phyloP scores from a whole-genome alignment of 768 basidiomycete genomes.

The Cantharellus cinnabarinus region DNA sequence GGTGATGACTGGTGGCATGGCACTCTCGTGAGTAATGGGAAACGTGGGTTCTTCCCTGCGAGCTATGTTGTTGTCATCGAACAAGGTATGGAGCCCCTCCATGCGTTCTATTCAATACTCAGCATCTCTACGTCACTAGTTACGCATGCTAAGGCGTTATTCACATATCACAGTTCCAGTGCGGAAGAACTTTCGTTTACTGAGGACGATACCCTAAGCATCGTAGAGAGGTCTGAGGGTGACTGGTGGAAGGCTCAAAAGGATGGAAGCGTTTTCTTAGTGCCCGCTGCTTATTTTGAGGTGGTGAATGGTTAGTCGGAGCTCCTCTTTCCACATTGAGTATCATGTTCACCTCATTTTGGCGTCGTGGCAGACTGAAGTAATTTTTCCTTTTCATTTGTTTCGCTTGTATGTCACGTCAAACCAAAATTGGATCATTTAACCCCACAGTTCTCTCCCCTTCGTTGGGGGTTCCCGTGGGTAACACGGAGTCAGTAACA shows the following conservation, averaged over 20 bases:
- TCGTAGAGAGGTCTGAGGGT: constrained; percentile 65
- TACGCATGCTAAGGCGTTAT: constrained; percentile 63
- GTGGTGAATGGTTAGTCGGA: constrained; percentile 70
- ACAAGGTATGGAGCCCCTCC: constrained; percentile 27
- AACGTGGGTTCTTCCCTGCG: constrained; percentile 75
- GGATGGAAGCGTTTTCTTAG: constrained; percentile 68
- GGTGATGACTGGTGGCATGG: constrained; percentile 92
- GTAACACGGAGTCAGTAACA: too few species aligned
- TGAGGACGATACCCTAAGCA: constrained; percentile 56
- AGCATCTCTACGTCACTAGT: constrained; percentile 6
- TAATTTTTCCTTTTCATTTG: constrained; percentile 21
- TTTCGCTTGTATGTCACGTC: constrained; percentile 2
- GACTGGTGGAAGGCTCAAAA: constrained; percentile 97
- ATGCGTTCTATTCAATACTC: background rate
- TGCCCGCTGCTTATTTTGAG: constrained; percentile 83
- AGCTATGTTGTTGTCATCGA: constrained; percentile 63
- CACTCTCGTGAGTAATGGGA: constrained; percentile 37
- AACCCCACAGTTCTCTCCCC: background rate
- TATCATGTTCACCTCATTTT: constrained; percentile 36
- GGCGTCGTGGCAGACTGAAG: constrained; percentile 56
- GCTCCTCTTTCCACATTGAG: constrained; percentile 22
- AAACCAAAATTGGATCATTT: constrained; percentile 4
- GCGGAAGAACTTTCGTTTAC: constrained; percentile 70
- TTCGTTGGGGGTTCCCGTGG: background rate
- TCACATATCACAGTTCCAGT: constrained; percentile 45